Conservation (phyloP, 805 yeast species). For the Priceomyces castillae region DNA sequence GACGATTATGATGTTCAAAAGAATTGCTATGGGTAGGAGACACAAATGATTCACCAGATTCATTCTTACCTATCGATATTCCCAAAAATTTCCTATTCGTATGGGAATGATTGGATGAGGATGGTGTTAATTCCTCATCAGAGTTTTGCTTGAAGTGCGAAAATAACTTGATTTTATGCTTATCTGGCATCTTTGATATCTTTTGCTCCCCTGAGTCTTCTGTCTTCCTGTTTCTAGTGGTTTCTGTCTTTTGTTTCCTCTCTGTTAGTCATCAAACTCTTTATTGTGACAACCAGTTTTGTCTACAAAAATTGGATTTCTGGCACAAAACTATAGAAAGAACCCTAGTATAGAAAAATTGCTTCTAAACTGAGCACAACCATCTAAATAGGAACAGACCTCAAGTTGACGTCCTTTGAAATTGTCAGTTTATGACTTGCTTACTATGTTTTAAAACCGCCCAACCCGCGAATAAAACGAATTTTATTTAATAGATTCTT, state of each 20-base stretch:
- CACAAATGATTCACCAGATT: conserved; percentile 34
- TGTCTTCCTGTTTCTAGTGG: neutral
- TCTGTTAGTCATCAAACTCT: neutral
- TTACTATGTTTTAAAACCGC: conserved; percentile 1
- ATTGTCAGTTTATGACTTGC: neutral
- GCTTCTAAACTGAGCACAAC: neutral
- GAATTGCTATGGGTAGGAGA: conserved; percentile 36
- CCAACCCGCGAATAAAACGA: conserved; percentile 2
- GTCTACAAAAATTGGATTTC: neutral
- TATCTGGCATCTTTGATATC: conserved; percentile 38
- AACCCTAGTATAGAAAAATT: neutral
- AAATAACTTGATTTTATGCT: conserved; percentile 42
- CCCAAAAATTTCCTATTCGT: conserved; percentile 33
- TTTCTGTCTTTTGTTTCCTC: neutral
- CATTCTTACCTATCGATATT: conserved; percentile 42
- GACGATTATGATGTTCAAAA: conserved; percentile 20
- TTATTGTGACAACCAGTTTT: neutral
- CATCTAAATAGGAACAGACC: neutral
- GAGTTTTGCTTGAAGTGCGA: conserved; percentile 34
- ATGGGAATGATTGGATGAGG: conserved; percentile 30
- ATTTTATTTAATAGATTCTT: neutral
- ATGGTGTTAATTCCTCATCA: conserved; percentile 26
- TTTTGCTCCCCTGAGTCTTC: neutral
- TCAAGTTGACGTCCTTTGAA: neutral
- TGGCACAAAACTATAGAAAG: neutral